These are phyloP conservation scores for Vaccinium myrtillus DNA, from an alignment of 148 eudicot genomes.

Conservation along the genomic window DNA sequence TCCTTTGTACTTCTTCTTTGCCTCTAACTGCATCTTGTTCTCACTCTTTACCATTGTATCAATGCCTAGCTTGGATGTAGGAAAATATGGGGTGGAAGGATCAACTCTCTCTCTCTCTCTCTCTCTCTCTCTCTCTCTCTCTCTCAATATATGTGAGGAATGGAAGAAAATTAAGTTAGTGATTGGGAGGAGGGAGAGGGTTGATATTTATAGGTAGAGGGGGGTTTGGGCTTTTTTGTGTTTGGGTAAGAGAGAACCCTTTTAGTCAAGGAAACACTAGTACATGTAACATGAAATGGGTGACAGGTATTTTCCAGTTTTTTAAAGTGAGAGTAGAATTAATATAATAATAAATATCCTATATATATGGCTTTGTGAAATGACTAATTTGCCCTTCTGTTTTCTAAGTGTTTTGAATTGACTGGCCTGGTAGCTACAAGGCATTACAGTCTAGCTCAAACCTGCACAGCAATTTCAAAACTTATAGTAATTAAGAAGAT, in stretches of 20 bases:
- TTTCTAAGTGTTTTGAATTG: background rate
- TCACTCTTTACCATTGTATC: constrained; percentile 59
- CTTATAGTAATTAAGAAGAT: too few species aligned
- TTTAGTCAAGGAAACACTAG: constrained; percentile 20
- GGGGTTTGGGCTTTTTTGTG: background rate
- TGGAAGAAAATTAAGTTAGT: background rate
- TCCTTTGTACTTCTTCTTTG: constrained; percentile 67
- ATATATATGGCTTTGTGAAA: background rate
- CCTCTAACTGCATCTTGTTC: constrained; percentile 34
- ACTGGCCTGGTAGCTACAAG: background rate
- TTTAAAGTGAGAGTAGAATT: background rate
- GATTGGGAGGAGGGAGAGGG: constrained; percentile 4
- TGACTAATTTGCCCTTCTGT: constrained; percentile 20
- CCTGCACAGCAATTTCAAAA: background rate
- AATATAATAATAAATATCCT: background rate
- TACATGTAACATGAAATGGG: constrained; percentile 21
- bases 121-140: too few species aligned
- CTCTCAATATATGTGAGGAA: background rate
- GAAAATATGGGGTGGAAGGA: background rate
- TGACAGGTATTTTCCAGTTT: constrained; percentile 33
- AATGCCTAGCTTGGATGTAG: background rate
- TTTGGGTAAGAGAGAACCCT: background rate
- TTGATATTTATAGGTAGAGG: constrained; percentile 23
- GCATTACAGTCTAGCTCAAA: background rate
- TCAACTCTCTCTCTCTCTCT: background rate